phyloP scores from a whole-genome alignment of 805 yeast genomes.

The Yarrowia sp. region DNA sequence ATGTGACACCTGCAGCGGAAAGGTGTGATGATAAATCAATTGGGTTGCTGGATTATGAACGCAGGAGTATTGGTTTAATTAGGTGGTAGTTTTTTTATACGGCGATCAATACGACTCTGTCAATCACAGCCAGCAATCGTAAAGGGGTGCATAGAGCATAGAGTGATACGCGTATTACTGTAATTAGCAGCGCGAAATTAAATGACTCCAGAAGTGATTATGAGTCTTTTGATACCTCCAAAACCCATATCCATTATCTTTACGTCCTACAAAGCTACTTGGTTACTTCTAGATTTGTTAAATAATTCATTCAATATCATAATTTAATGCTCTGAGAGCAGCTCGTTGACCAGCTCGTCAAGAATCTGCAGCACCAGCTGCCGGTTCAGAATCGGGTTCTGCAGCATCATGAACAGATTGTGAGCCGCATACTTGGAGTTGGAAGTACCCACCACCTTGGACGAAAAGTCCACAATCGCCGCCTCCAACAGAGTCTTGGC shows the following conservation, averaged over 20 bases:
- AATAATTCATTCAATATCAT: constrained; percentile 27
- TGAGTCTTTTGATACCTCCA: too few species aligned
- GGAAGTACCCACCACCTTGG: constrained; percentile 68
- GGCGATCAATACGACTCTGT: too few species aligned
- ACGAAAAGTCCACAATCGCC: constrained; percentile 61
- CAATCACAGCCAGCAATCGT: too few species aligned
- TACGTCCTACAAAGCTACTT: too few species aligned
- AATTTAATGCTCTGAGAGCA: constrained; percentile 35
- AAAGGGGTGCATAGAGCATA: too few species aligned
- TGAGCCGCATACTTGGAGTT: constrained; percentile 63
- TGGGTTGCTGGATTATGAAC: neutral
- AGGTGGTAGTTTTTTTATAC: too few species aligned
- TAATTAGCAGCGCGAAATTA: too few species aligned
- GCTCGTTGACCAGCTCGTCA: constrained; percentile 54
- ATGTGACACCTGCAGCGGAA: neutral
- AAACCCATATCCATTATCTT: too few species aligned
- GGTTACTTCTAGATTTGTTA: too few species aligned
- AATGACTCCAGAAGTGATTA: too few species aligned
- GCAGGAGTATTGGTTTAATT: constrained; percentile 8
- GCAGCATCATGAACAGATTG: constrained; percentile 62
- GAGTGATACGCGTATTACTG: too few species aligned
- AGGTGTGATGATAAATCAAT: too few species aligned
- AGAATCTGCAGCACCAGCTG: constrained; percentile 59
- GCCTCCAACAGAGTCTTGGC: constrained; percentile 56
- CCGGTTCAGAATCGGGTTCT: constrained; percentile 66